Conservation (phyloP, 2,329 filamentous ascomycete species). For the Fusarium acutatum region DNA sequence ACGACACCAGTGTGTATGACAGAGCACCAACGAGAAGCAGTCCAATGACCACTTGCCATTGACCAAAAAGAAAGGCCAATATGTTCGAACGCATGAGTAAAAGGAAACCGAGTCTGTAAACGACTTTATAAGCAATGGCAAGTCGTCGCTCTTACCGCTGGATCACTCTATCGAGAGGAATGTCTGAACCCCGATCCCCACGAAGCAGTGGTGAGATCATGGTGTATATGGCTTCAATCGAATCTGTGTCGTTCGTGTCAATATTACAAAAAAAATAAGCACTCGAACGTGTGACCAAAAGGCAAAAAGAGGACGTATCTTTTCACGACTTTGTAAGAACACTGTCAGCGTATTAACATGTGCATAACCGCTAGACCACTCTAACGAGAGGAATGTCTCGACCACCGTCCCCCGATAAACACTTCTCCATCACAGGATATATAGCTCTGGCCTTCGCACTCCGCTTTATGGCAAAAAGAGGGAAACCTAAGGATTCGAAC, state of each 20-base stretch:
- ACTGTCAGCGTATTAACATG: neutral
- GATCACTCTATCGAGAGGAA: neutral
- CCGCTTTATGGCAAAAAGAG: neutral
- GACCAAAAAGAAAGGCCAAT: neutral
- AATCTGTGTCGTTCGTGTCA: neutral
- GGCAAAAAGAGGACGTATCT: neutral
- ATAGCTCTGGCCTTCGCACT: neutral
- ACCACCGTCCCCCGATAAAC: neutral
- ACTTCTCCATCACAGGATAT: neutral
- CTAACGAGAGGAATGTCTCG: neutral
- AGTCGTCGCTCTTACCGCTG: fast-evolving
- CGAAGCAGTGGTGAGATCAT: neutral
- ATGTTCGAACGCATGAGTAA: neutral
- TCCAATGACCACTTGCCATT: fast-evolving
- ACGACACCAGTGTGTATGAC: fast-evolving
- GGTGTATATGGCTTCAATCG: neutral
- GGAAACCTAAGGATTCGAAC: fast-evolving
- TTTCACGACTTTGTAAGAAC: fast-evolving
- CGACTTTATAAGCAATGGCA: neutral
- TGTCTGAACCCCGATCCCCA: neutral
- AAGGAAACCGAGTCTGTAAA: neutral
- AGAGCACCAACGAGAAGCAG: neutral
- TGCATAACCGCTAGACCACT: neutral
- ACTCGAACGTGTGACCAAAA: neutral
- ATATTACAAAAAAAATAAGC: neutral